These are phyloP conservation scores for Acanthamoeba healyi DNA, from an alignment of 208 protist species.

Conservation along the genomic window DNA sequence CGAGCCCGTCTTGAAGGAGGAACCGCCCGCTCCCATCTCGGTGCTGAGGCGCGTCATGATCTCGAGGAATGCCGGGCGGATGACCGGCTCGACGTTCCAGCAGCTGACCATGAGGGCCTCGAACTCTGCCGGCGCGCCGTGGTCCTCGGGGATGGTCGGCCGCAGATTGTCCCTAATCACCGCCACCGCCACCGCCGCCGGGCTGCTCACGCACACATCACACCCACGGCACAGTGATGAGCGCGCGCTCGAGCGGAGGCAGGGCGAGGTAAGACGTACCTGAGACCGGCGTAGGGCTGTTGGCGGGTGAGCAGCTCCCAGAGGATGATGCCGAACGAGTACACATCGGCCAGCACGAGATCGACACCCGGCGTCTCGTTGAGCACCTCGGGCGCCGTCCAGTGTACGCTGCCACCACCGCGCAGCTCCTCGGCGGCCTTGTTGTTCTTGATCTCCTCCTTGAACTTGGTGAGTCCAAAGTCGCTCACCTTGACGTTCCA, in stretches of 20 bases:
- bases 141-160: conserved; percentile 49
- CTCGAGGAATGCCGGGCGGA: conserved; percentile 62
- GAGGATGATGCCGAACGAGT: conserved; percentile 69
- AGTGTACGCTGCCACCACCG: conserved; percentile 67
- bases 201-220: background rate
- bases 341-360: conserved; percentile 36
- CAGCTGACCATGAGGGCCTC: conserved; percentile 30
- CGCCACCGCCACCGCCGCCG: conserved; percentile 60
- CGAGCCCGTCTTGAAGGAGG: conserved; percentile 19
- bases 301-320: conserved; percentile 65
- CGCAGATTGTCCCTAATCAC: conserved; percentile 65
- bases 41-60: conserved; percentile 68
- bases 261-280: background rate
- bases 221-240: no score
- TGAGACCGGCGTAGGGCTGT: conserved; percentile 55
- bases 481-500: conserved; percentile 73
- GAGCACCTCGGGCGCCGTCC: conserved; percentile 70
- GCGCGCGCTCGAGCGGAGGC: no score
- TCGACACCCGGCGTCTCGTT: conserved; percentile 34
- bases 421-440: background rate
- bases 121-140: background rate
- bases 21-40: background rate
- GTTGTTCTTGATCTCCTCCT: conserved; percentile 41
- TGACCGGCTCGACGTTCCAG: conserved; percentile 17
- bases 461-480: conserved; percentile 66